A percentile compares a stretch with the other conserved stretches of the same genome.
Evolutionary conservation across 345 rosid species (phyloP).

Genomic region (Pistacia atlantica): DNA sequence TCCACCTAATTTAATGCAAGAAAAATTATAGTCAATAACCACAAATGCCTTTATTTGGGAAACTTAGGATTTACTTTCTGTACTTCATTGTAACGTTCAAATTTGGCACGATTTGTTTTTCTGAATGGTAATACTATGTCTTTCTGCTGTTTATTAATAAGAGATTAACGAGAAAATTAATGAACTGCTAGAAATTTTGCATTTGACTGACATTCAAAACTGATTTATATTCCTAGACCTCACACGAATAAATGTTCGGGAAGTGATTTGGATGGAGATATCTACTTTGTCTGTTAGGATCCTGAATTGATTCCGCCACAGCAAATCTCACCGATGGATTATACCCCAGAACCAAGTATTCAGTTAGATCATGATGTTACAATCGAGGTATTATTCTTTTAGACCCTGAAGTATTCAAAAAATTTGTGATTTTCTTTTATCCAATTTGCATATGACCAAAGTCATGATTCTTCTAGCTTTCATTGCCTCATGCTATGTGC

Average conservation of each 20-base stretch:
- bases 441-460: not conserved
- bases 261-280: constrained; percentile 85
- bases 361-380: constrained; percentile 66
- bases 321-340: constrained; percentile 64
- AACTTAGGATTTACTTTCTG: not conserved
- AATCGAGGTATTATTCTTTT: constrained; percentile 50
- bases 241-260: constrained; percentile 85
- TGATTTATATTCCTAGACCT: constrained; percentile 45
- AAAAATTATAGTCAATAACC: not conserved
- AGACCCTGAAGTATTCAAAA: not conserved
- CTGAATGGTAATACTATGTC: not conserved
- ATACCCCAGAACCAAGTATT: constrained; percentile 50
- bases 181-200: not conserved
- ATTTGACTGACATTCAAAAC: constrained; percentile 9
- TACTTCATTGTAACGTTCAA: not conserved
- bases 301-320: constrained; percentile 47
- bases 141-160: not conserved
- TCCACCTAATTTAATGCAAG: constrained; percentile 4
- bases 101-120: not conserved
- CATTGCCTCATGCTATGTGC: not conserved
- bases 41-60: not conserved
- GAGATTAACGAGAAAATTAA: not conserved
- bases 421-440: not conserved
- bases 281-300: constrained; percentile 83
- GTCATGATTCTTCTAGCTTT: not conserved